These are phyloP conservation scores for Candida manassasensis DNA, from an alignment of 805 yeast genomes.

Conservation along the genomic window DNA sequence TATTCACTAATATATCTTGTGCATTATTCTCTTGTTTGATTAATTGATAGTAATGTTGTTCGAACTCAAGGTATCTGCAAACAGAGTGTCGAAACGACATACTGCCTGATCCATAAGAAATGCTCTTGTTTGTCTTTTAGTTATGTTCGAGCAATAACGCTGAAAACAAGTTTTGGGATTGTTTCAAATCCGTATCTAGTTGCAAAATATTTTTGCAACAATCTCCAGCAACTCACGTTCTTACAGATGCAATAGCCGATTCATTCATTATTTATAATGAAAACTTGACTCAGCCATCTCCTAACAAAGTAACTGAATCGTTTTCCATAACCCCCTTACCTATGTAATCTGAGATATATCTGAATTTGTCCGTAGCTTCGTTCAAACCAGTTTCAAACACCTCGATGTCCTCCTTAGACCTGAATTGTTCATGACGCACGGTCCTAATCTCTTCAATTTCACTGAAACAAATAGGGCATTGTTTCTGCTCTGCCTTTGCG, in stretches of 20 bases:
- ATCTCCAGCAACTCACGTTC: too few species aligned
- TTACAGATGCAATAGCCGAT: too few species aligned
- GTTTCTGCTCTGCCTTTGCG: slow-evolving; percentile 8
- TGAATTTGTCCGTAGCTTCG: slow-evolving; percentile 59
- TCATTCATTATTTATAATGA: too few species aligned
- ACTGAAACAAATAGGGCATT: slow-evolving; percentile 76
- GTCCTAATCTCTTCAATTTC: slow-evolving; percentile 64
- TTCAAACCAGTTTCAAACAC: slow-evolving; percentile 55
- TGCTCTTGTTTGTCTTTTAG: too few species aligned
- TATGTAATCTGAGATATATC: slow-evolving; percentile 71
- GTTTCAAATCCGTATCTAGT: too few species aligned
- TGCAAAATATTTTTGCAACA: too few species aligned
- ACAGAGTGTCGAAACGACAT: slow-evolving; percentile 1
- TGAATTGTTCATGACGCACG: slow-evolving; percentile 55
- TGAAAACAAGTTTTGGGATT: too few species aligned
- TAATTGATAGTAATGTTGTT: neutral
- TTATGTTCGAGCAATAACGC: too few species aligned
- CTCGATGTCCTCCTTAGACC: slow-evolving; percentile 57
- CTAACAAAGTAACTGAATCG: slow-evolving; percentile 15
- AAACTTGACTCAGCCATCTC: too few species aligned
- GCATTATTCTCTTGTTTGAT: neutral
- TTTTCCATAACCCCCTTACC: slow-evolving; percentile 83
- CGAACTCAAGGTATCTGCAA: neutral
- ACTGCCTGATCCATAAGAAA: neutral
- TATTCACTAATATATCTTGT: neutral